Conservation (phyloP, 495 filamentous ascomycete genomes). For the Acidiella bohemica region DNA sequence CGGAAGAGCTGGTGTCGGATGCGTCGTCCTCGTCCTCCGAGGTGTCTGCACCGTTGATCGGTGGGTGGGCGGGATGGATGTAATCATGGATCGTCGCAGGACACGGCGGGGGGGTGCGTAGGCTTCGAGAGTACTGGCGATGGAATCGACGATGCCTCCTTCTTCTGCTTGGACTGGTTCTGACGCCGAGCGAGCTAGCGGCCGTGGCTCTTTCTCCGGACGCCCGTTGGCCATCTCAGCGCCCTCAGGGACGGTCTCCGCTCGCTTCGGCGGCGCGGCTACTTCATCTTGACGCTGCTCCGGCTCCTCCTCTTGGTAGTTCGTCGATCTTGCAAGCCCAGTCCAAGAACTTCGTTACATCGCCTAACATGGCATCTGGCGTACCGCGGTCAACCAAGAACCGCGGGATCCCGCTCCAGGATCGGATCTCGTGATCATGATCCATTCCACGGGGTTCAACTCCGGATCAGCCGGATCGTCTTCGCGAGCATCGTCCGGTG, state of each 20-base stretch:
- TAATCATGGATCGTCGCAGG: constrained; percentile 3
- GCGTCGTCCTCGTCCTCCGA: neutral
- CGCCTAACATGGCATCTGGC: constrained; percentile 64
- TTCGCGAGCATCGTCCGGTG: too few relatives aligned
- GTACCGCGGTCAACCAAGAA: constrained; percentile 94
- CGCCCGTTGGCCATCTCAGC: too few relatives aligned
- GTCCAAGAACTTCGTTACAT: constrained; percentile 73
- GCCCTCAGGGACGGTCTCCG: too few relatives aligned
- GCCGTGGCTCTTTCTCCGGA: too few relatives aligned
- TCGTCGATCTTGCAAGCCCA: constrained; percentile 57
- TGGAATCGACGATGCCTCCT: too few relatives aligned
- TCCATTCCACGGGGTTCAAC: constrained; percentile 71
- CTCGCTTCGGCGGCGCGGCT: neutral
- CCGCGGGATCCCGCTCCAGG: constrained; percentile 78
- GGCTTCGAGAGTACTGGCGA: too few relatives aligned
- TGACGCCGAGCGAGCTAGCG: neutral
- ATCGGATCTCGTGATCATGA: constrained; percentile 92
- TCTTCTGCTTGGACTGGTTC: neutral
- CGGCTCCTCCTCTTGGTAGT: constrained; percentile 10
- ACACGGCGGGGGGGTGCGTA: constrained; percentile 18
- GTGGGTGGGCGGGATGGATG: constrained; percentile 1
- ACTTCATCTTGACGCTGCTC: constrained; percentile 26
- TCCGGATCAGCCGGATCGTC: constrained; percentile 38
- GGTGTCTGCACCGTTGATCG: neutral
- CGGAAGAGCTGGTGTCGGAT: constrained; percentile 8